phyloP scores from a whole-genome alignment of 2,329 filamentous ascomycete genomes.

The Colletotrichum camelliae region DNA sequence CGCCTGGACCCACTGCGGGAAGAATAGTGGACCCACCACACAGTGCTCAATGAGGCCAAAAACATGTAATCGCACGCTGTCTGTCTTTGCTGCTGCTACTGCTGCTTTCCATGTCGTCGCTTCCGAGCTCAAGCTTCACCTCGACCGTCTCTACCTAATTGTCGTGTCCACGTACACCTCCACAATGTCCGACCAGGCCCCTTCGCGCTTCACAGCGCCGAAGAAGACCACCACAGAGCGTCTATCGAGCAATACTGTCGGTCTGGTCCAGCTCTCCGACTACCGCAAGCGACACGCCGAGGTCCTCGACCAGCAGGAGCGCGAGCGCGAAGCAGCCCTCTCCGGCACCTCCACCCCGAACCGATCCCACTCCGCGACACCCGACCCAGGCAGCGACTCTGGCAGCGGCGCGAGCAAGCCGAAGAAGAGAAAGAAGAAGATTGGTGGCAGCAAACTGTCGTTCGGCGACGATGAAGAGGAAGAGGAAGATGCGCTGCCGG shows the following conservation, averaged over 20 bases:
- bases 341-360: slow-evolving; percentile 52
- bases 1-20: slow-evolving; percentile 10
- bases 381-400: slow-evolving; percentile 44
- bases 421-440: slow-evolving; percentile 53
- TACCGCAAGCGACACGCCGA: slow-evolving; percentile 96
- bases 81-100: neutral
- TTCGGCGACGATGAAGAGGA: slow-evolving; percentile 74
- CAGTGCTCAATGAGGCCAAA: neutral
- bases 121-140: neutral
- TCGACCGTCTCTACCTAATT: neutral
- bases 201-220: slow-evolving; percentile 75
- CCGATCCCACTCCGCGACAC: slow-evolving; percentile 53
- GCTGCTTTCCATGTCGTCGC: neutral
- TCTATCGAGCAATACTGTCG: slow-evolving; percentile 85
- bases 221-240: slow-evolving; percentile 80
- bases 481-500: slow-evolving; percentile 35
- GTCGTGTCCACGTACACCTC: neutral
- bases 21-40: neutral
- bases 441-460: slow-evolving; percentile 56
- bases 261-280: slow-evolving; percentile 88
- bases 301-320: slow-evolving; percentile 88
- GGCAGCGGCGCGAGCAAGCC: slow-evolving; percentile 31
- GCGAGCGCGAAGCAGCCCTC: slow-evolving; percentile 71
- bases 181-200: slow-evolving; percentile 45
- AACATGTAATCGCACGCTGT: neutral